phyloP scores from a whole-genome alignment of 1,284 basidiomycete genomes.

The Golubevia pallescens region DNA sequence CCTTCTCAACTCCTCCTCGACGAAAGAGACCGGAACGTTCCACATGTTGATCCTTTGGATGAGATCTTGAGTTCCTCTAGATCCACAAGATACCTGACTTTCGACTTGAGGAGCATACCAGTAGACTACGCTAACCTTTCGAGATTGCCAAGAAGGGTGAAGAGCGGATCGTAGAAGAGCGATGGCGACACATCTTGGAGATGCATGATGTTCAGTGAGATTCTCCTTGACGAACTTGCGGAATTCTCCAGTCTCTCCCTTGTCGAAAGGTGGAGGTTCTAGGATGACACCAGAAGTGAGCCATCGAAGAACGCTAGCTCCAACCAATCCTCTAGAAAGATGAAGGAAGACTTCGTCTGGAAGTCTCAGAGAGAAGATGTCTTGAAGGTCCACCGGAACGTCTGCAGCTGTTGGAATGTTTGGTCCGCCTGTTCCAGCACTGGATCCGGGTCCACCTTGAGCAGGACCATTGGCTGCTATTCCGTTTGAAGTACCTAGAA shows the following conservation, averaged over 20 bases:
- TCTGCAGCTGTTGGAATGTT: conserved; percentile 76
- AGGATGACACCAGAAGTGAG: conserved; percentile 80
- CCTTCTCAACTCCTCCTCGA: conserved; percentile 56
- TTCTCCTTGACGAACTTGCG: conserved; percentile 92
- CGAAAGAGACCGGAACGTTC: conserved; percentile 50
- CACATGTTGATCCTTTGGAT: conserved; percentile 46
- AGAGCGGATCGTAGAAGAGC: conserved; percentile 47
- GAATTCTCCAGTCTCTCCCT: conserved; percentile 93
- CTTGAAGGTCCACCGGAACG: conserved; percentile 87
- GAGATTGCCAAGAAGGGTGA: conserved; percentile 54
- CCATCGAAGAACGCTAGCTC: conserved; percentile 86
- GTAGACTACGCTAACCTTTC: conserved; percentile 50
- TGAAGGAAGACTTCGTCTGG: conserved; percentile 98
- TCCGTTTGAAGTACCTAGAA: conserved; percentile 3
- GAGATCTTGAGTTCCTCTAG: conserved; percentile 40
- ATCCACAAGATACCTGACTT: not conserved
- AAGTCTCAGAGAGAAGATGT: conserved; percentile 91
- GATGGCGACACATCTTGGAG: conserved; percentile 86
- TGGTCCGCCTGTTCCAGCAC: conserved; percentile 68
- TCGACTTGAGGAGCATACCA: conserved; percentile 25
- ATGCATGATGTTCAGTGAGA: conserved; percentile 85
- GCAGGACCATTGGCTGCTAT: conserved; percentile 64
- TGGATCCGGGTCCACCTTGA: conserved; percentile 69
- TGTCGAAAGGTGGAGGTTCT: conserved; percentile 89
- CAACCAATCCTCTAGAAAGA: conserved; percentile 86